Base-by-base conservation (phyloP, 352 stramenopile genomes). In the Phytopythium oedochilum region DNA sequence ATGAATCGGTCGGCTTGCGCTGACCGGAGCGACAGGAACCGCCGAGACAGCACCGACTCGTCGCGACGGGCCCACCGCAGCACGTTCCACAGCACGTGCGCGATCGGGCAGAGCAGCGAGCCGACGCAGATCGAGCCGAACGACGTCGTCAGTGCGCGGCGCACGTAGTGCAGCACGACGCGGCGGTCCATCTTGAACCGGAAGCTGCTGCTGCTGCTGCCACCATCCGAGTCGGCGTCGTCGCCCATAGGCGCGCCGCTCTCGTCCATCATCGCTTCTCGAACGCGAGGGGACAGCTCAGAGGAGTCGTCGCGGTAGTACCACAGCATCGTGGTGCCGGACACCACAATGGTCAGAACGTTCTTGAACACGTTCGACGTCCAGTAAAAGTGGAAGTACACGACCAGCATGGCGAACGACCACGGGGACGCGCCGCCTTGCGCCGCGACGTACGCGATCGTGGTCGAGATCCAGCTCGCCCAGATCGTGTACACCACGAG, bases 301-400 rank as follows among this genome's bases (percentile, higher is more conserved):
- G 68, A 82, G 28, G 77, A 86, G 51, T 89, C 73, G 50, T 89
- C 76, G 50, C 78, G 78, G 69, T 90, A 90, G 63, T 93, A 94
- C 83, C 85, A 94, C 40, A 92, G 83, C 62, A 92, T 88, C 8
- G 83, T 90, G 45, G 83, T 75, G 25, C 85, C 85, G 0, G 85
- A 90, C 10, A 82, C 78, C 22, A 94, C 73, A 35, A 92, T 73
- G 0, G 83, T 91, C 35, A 93, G 60, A 23, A 94, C 70, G 44
- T 89, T 89, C 66, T 92, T 92, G 55, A 94, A 82, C 17, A 94
- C 64, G 54, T 94, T 92, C 29, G 85, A 90, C 47, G 75, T 93
- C 85, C 85, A 94, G 68, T 94, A 94, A 49, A 93, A 92, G 61
- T 94, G 85, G 36, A 92, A 77, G 46, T 91, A 80, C 20, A 94